These are phyloP conservation scores for Vigna unguiculata DNA, from an alignment of 306 rosid genomes.

Conservation along the genomic window DNA sequence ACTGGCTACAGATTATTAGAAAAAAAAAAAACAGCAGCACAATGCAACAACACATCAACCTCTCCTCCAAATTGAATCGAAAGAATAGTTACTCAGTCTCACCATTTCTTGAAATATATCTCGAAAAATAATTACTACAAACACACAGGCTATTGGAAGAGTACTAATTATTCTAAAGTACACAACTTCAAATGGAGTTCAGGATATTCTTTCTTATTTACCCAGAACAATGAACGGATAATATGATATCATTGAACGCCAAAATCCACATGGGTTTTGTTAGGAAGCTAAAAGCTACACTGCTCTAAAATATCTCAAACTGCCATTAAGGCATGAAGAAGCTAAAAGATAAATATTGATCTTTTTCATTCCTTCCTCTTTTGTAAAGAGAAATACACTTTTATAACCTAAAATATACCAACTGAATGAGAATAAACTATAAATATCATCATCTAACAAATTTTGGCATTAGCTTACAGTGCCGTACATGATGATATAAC, in stretches of 20 bases:
- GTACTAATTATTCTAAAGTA: background rate
- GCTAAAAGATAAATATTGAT: too few species aligned
- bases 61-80: background rate
- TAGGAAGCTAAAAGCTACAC: too few species aligned
- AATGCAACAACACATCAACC: background rate
- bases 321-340: too few species aligned
- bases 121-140: background rate
- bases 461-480: too few species aligned
- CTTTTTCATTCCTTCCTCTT: too few species aligned
- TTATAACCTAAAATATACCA: too few species aligned
- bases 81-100: background rate
- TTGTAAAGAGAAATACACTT: too few species aligned
- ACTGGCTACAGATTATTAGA: background rate
- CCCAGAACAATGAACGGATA: background rate
- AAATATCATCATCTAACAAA: too few species aligned
- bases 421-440: too few species aligned
- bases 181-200: background rate
- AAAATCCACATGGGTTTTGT: slow-evolving; percentile 10
- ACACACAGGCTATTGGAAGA: background rate
- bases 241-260: slow-evolving; percentile 20
- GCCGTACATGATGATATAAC: too few species aligned
- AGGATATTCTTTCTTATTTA: background rate
- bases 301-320: too few species aligned
- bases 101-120: background rate
- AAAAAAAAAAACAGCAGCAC: background rate